phyloP scores from a whole-genome alignment of 108 stramenopile genomes.

The Fragilaria radians region DNA sequence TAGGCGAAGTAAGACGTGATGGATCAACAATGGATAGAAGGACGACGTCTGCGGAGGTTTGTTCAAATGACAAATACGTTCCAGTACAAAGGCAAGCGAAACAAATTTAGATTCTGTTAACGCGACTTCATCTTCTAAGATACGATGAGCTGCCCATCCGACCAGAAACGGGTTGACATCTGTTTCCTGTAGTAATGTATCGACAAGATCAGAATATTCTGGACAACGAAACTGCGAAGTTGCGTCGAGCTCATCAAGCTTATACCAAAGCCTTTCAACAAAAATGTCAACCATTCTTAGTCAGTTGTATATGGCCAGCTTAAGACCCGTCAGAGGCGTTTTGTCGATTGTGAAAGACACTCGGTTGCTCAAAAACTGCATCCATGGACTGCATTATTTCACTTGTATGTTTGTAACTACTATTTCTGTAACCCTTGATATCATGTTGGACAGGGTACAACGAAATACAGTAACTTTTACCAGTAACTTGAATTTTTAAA shows the following conservation, averaged over 20 bases:
- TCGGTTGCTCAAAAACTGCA: no score
- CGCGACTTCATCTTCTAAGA: background rate
- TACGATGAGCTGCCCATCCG: slow-evolving; percentile 9
- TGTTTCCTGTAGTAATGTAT: background rate
- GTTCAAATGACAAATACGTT: background rate
- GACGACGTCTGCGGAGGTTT: background rate
- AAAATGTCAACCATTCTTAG: background rate
- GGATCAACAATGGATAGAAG: background rate
- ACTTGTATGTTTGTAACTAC: no score
- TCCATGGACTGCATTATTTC: no score
- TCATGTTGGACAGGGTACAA: no score
- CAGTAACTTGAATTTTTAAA: no score
- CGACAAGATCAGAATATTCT: background rate
- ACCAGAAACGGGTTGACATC: slow-evolving; percentile 4
- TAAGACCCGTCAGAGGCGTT: no score
- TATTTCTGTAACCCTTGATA: no score
- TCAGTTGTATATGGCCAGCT: no score
- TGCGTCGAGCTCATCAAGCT: background rate
- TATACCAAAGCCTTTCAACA: background rate
- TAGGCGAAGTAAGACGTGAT: background rate
- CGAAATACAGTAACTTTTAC: no score
- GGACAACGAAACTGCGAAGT: background rate
- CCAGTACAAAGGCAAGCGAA: background rate
- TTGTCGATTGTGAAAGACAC: no score
- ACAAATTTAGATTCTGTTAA: background rate